Percentiles rank a stretch among this genome's conserved stretches.
phyloP scores from a whole-genome alignment of 2,329 filamentous ascomycete species.

The Sporothrix inflata region DNA sequence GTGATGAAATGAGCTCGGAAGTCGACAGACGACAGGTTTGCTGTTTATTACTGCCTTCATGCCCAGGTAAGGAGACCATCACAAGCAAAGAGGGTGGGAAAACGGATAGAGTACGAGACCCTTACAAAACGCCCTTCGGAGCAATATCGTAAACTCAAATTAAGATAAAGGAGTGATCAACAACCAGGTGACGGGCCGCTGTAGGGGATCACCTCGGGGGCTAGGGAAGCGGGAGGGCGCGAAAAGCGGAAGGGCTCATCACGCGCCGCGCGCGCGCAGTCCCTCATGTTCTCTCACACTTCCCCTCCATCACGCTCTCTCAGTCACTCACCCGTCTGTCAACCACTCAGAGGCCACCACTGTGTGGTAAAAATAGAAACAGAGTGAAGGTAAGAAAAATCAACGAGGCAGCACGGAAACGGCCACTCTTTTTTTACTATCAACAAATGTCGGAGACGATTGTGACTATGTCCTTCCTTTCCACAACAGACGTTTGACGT shows the following conservation, averaged over 20 bases:
- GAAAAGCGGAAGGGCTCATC: constrained; percentile 3
- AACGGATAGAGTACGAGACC: neutral
- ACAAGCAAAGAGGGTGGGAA: neutral
- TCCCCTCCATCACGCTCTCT: neutral
- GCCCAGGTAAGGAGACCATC: neutral
- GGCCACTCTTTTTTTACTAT: neutral
- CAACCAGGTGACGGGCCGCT: constrained; percentile 14
- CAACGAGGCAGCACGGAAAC: neutral
- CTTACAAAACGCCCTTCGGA: neutral
- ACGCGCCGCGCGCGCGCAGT: neutral
- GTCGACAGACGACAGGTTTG: neutral
- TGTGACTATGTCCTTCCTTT: too few species aligned
- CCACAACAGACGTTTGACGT: too few species aligned
- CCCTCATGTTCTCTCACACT: neutral
- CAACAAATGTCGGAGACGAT: neutral
- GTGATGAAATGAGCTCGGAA: neutral
- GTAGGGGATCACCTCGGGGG: neutral
- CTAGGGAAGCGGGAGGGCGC: constrained; percentile 22
- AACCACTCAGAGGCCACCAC: neutral
- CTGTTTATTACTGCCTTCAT: neutral
- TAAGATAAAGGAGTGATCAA: neutral
- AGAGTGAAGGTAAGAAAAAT: neutral
- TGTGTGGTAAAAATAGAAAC: neutral
- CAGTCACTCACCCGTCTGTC: neutral
- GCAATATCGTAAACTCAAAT: neutral